Evolutionary conservation across 2,329 filamentous ascomycete species (phyloP).

Genomic region (Cercospora canescens): DNA sequence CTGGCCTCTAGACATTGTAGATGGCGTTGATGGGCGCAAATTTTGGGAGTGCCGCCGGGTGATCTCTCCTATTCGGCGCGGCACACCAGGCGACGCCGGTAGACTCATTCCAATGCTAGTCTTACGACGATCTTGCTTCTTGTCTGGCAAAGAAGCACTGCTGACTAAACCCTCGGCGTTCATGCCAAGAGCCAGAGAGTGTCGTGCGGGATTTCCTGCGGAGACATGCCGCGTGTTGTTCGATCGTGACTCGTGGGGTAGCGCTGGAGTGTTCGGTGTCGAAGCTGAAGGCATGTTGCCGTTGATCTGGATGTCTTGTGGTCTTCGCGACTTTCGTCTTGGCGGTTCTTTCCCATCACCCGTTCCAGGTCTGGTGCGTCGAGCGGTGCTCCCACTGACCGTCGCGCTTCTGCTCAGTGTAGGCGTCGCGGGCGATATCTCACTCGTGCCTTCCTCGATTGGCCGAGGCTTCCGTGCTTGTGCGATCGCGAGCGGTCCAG

Average conservation of each 20-base stretch:
- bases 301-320: constrained; percentile 32
- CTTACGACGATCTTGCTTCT: constrained; percentile 23
- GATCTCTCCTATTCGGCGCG: constrained; percentile 37
- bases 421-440: constrained; percentile 54
- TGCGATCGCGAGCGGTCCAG: constrained; percentile 76
- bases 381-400: constrained; percentile 50
- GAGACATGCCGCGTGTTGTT: not conserved
- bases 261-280: constrained; percentile 20
- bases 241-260: constrained; percentile 2
- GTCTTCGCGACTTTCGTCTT: constrained; percentile 37
- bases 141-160: constrained; percentile 36
- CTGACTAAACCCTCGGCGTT: constrained; percentile 33
- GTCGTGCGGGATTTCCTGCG: constrained; percentile 11
- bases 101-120: constrained; percentile 24
- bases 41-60: constrained; percentile 57
- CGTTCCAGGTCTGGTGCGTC: constrained; percentile 43
- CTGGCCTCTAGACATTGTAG: constrained; percentile 64
- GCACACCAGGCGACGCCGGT: constrained; percentile 42
- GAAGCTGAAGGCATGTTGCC: constrained; percentile 18
- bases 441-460: constrained; percentile 61
- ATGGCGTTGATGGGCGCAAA: constrained; percentile 57
- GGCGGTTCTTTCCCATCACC: constrained; percentile 29
- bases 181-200: constrained; percentile 38
- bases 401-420: constrained; percentile 70
- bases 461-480: constrained; percentile 76